phyloP scores from a whole-genome alignment of 2,329 filamentous ascomycete genomes.

The Neonectria neomacrospora region DNA sequence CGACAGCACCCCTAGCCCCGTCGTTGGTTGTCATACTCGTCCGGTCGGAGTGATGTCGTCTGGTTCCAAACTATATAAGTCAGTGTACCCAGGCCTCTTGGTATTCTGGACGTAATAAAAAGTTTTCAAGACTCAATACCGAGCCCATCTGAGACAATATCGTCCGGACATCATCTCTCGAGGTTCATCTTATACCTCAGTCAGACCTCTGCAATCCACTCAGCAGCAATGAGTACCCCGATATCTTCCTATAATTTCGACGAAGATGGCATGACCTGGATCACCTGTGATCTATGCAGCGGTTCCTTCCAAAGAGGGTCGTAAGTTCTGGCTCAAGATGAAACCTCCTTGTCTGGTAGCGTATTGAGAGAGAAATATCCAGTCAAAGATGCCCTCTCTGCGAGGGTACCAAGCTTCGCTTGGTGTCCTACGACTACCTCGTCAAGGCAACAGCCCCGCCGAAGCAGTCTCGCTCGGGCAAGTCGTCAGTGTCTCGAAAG shows the following conservation, averaged over 20 bases:
- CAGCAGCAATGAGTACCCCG: constrained; percentile 27
- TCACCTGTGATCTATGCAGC: constrained; percentile 40
- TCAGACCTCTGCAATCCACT: background rate
- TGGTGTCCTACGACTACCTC: constrained; percentile 38
- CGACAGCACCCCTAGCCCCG: constrained; percentile 15
- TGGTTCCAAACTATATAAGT: constrained; percentile 37
- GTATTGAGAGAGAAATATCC: constrained; percentile 12
- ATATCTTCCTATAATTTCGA: constrained; percentile 36
- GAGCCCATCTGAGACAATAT: background rate
- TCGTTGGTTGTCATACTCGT: constrained; percentile 20
- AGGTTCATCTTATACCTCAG: background rate
- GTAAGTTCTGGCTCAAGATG: constrained; percentile 22
- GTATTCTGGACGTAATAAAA: constrained; percentile 16
- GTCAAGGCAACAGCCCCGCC: constrained; percentile 22
- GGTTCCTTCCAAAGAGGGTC: constrained; percentile 38
- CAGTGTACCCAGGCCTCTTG: constrained; percentile 11
- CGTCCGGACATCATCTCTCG: background rate
- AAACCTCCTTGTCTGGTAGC: background rate
- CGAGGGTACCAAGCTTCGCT: constrained; percentile 39
- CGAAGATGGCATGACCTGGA: constrained; percentile 41
- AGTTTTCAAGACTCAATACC: background rate
- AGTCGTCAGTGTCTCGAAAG: constrained; percentile 31
- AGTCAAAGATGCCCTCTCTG: constrained; percentile 36
- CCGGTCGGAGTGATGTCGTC: constrained; percentile 11
- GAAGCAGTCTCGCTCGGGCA: constrained; percentile 20